A percentile compares a stretch with the other conserved stretches of the same genome.
Conservation (phyloP, 495 filamentous ascomycete genomes). For the Rostrohypoxylon terebratum region DNA sequence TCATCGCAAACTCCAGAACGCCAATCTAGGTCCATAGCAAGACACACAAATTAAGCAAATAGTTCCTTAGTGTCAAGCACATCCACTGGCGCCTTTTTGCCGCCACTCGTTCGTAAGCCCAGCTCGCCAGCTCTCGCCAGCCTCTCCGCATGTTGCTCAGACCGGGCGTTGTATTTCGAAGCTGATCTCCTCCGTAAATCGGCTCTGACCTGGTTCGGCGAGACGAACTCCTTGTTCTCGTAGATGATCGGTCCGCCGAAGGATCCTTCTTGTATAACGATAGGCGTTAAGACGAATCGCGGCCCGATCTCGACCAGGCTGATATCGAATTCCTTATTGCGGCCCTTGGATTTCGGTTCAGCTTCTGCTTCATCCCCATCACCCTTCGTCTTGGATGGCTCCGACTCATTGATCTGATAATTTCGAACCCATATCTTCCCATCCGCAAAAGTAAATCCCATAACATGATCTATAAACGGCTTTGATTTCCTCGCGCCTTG, state of each 20-base stretch:
- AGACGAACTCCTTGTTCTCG: constrained; percentile 98
- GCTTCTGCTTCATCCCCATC: constrained; percentile 50
- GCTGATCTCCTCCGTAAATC: constrained; percentile 82
- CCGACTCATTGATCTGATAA: constrained; percentile 91
- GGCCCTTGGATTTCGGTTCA: constrained; percentile 51
- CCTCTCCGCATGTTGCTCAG: constrained; percentile 77
- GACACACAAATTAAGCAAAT: constrained; percentile 70
- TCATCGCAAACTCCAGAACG: constrained; percentile 44
- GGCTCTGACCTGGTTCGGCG: constrained; percentile 90
- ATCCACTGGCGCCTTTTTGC: constrained; percentile 68
- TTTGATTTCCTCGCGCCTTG: constrained; percentile 88
- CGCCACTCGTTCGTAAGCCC: constrained; percentile 75
- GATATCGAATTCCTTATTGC: constrained; percentile 73
- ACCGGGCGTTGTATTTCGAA: constrained; percentile 75
- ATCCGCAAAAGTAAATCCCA: constrained; percentile 91
- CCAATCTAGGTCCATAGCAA: constrained; percentile 19
- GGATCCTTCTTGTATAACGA: constrained; percentile 92
- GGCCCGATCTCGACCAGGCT: constrained; percentile 94
- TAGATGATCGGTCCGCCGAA: constrained; percentile 98
- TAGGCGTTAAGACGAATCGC: constrained; percentile 93
- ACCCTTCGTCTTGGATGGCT: constrained; percentile 63
- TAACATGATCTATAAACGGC: constrained; percentile 95
- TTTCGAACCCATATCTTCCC: constrained; percentile 97
- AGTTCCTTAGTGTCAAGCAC: constrained; percentile 83
- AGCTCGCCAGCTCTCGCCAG: constrained; percentile 79